Base-by-base conservation (phyloP, 2,329 filamentous ascomycete genomes). In the Rhexocercosporidium sp. region DNA sequence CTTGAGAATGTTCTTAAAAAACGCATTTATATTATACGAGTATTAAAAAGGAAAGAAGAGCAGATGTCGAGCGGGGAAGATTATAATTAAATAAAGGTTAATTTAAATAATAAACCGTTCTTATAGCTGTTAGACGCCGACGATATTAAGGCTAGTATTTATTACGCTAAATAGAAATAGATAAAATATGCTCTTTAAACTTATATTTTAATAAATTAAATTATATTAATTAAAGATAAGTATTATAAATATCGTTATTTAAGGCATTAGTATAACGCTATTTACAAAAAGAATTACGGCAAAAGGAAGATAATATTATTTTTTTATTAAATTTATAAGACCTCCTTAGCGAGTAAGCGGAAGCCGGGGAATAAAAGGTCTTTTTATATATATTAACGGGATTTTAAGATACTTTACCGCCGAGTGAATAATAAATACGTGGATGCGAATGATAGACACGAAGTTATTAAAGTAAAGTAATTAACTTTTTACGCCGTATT, bases 301-400 rank as follows among this genome's bases (percentile, higher is more conserved):
- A 75, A 73, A 41, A 70, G 74, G 20, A 67, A 54, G 20, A 74
- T 75, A 22, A 75, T 75, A 57, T 69, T 53, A 3, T 75, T 75
- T 65, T 69, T 75, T 5, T 22, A 69, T 51, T 75, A 56, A 70
- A 75, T 74, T 46, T 75, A 57, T 53, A 49, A 72, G 59, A 70
- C 54, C 27, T 75, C 69, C 44, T n/a, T 75, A 3, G 67, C 18
- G 47, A 68, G 65, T 51, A 61, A 27, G 59, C 41, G 41, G 41
- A 34, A 49, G 59, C 44, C 27, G 46, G 59, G 46, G 47, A 53
- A n/a, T n/a, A n/a, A n/a, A n/a, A n/a, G n/a, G n/a, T n/a, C n/a
- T n/a, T n/a, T n/a, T n/a, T n/a, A n/a, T n/a, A n/a, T n/a, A n/a
- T n/a, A n/a, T n/a, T n/a, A n/a, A n/a, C n/a, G n/a, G n/a, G n/a